These are phyloP conservation scores for Podospora anserina DNA, from an alignment of 495 filamentous ascomycete genomes.

Conservation along the genomic window DNA sequence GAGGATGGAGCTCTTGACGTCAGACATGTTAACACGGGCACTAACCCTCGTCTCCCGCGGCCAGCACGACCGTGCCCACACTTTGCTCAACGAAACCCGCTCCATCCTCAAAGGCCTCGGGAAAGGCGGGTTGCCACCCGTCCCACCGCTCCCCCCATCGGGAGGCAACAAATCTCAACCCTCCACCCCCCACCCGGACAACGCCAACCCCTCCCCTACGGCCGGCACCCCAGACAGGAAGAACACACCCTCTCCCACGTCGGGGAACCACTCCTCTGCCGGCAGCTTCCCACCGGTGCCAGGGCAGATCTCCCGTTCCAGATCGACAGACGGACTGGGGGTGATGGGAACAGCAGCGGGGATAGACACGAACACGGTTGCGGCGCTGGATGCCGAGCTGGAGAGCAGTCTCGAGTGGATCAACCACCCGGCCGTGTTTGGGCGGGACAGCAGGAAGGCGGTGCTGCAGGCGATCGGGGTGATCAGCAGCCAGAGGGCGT, in stretches of 20 bases:
- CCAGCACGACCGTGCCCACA: conserved; percentile 90
- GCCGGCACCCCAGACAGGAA: conserved; percentile 48
- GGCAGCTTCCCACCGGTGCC: conserved; percentile 24
- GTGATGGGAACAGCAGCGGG: conserved; percentile 62
- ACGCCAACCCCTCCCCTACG: conserved; percentile 45
- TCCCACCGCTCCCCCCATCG: conserved; percentile 68
- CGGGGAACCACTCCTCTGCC: conserved; percentile 42
- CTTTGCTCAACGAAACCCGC: conserved; percentile 85
- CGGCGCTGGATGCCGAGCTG: conserved; percentile 85
- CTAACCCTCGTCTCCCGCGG: conserved; percentile 86
- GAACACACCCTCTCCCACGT: conserved; percentile 49
- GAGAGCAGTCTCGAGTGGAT: conserved; percentile 98
- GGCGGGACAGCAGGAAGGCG: conserved; percentile 90
- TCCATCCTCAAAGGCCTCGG: conserved; percentile 94
- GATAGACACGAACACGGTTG: conserved; percentile 74
- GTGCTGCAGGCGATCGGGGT: conserved; percentile 96
- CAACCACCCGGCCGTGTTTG: conserved; percentile 91
- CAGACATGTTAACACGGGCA: conserved; percentile 94
- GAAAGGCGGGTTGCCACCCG: conserved; percentile 91
- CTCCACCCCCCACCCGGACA: conserved; percentile 45
- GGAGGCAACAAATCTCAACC: conserved; percentile 43
- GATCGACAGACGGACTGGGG: conserved; percentile 43
- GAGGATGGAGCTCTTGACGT: conserved; percentile 95
- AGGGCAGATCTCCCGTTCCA: conserved; percentile 32
- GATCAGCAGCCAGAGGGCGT: conserved; percentile 88